Conservation (phyloP, 768 basidiomycete species). For the Candolleomyces aberdarensis region DNA sequence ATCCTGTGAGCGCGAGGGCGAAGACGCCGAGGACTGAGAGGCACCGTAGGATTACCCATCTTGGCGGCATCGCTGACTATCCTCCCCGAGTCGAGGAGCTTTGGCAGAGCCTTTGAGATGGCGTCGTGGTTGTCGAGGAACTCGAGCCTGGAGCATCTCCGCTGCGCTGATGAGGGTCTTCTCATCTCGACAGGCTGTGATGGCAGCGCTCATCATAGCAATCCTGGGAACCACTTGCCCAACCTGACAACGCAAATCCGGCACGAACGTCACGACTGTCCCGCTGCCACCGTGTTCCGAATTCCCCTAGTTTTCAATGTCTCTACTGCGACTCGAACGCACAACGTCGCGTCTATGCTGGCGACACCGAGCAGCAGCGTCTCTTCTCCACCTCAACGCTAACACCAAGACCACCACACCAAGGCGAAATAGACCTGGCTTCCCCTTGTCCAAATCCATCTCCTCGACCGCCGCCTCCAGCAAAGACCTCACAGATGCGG, state of each 20-base stretch:
- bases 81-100: not conserved
- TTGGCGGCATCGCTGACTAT: not conserved
- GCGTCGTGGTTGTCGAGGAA: too few relatives aligned
- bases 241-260: not conserved
- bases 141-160: too few relatives aligned
- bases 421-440: too few relatives aligned
- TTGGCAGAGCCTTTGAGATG: too few relatives aligned
- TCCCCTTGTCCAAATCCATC: not conserved
- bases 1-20: constrained; percentile 16
- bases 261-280: too few relatives aligned
- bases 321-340: too few relatives aligned
- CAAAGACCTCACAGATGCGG: too few relatives aligned
- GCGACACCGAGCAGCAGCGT: not conserved
- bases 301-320: too few relatives aligned
- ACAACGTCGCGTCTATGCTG: not conserved
- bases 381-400: not conserved
- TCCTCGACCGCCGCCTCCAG: not conserved
- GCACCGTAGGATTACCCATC: not conserved
- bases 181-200: too few relatives aligned
- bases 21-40: constrained; percentile 1
- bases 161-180: too few relatives aligned
- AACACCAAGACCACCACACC: not conserved
- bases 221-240: not conserved
- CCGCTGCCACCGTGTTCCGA: too few relatives aligned
- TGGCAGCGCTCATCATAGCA: not conserved